Evolutionary conservation across 257 asterid species (phyloP), one percentile per base, ranked within the genome.

Genomic region (Vinca minor): DNA sequence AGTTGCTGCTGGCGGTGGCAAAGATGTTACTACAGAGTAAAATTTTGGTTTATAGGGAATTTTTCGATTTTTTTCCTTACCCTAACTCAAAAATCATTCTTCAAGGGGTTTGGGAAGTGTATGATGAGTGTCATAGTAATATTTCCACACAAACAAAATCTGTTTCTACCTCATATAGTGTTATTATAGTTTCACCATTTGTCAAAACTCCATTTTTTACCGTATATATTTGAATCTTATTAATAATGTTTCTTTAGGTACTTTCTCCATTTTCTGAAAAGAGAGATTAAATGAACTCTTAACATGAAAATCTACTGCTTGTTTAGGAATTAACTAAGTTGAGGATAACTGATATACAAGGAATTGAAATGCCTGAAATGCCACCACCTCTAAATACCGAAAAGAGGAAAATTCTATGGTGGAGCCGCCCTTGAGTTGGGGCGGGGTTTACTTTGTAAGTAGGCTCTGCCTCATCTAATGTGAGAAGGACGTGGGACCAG

Each of bases 251-350:
- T n/a, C n/a, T n/a, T n/a, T n/a, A n/a, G n/a, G n/a, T n/a, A n/a
- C n/a, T n/a, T n/a, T n/a, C n/a, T n/a, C n/a, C n/a, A n/a, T 12
- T 36, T 38, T 45, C 35, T 50, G 52, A 28, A 44, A 56, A 23
- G 26, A 45, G 62, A 3, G 48, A 44, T 8, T 28, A 62, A 31
- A 60, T 34, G 52, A 17, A 26, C 4, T 1, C 54, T n/a, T 59
- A 38, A 32, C 66, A 26, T 54, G n/a, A 21, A 25, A 54, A 38
- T 39, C 25, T 21, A n/a, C n/a, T n/a, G n/a, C 39, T 54, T 49
- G 64, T 69, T 69, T 74, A 92, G 96, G 98, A 89, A 83, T 75
- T 92, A 47, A 89, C 98, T 1, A 89, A 81, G 83, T 77, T 92
- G 82, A 82, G 96, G 85, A 87, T 92, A 72, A 84, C 89, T n/a